Evolutionary conservation across 1,139 yeast species (phyloP).

Genomic region (Arxiozyma bovina): DNA sequence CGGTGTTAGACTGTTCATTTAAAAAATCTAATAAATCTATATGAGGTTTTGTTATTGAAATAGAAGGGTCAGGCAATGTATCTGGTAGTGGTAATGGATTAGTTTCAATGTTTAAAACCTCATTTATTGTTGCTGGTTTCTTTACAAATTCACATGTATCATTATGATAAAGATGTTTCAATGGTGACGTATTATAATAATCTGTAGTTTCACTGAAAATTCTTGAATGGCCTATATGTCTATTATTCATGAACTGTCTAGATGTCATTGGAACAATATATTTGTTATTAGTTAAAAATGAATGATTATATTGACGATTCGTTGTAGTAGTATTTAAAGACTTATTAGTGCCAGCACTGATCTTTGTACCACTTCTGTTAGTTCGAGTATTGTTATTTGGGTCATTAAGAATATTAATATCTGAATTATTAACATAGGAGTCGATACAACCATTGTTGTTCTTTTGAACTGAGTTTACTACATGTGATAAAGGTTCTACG

Average conservation of each 20-base stretch:
- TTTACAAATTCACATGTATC: constrained; percentile 5
- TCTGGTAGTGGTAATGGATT: neutral
- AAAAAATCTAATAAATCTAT: neutral
- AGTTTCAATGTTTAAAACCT: constrained; percentile 10
- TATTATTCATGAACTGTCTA: neutral
- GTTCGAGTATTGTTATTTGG: neutral
- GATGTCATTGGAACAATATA: constrained; percentile 3
- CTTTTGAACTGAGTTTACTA: neutral
- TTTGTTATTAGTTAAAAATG: constrained; percentile 4
- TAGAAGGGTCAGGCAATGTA: constrained; percentile 2
- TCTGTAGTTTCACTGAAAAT: constrained; percentile 26
- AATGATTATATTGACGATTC: neutral
- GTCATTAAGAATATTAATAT: neutral
- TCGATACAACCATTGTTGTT: neutral
- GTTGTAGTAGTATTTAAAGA: neutral
- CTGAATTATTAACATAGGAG: neutral
- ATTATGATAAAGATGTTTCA: constrained; percentile 24
- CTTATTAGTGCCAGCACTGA: neutral
- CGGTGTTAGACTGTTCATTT: neutral
- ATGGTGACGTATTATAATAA: constrained; percentile 26
- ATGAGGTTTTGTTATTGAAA: neutral
- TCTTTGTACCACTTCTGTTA: neutral
- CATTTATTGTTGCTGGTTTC: constrained; percentile 16
- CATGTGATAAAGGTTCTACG: neutral
- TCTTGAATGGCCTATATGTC: constrained; percentile 10